phyloP scores from a whole-genome alignment of 2,329 filamentous ascomycete genomes.

The Botrytis medusae region DNA sequence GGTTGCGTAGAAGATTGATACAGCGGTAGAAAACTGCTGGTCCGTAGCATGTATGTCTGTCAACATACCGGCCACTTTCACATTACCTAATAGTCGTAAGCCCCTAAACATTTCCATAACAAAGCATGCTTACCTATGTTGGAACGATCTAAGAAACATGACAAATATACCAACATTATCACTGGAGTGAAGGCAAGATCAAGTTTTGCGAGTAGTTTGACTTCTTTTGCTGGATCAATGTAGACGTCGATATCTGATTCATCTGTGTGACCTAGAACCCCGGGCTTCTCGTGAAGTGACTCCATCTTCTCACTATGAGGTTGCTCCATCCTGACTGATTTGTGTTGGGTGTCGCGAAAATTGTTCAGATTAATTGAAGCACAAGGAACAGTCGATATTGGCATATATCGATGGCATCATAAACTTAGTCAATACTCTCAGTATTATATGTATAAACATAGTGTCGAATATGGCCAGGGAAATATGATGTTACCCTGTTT shows the following conservation, averaged over 20 bases:
- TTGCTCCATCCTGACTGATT: slow-evolving; percentile 15
- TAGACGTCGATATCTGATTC: slow-evolving; percentile 23
- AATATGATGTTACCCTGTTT: background rate
- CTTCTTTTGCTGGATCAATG: slow-evolving; percentile 48
- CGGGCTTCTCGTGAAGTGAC: slow-evolving; percentile 8
- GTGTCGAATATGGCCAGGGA: background rate
- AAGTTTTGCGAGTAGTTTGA: slow-evolving; percentile 48
- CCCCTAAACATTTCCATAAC: background rate
- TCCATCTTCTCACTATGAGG: slow-evolving; percentile 18
- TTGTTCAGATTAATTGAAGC: background rate
- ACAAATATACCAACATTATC: slow-evolving; percentile 56
- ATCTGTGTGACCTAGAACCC: background rate
- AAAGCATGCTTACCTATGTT: slow-evolving; percentile 45
- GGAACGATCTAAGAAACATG: slow-evolving; percentile 54
- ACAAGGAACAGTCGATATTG: background rate
- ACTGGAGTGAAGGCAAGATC: slow-evolving; percentile 51
- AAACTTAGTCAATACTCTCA: background rate
- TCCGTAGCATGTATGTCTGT: slow-evolving; percentile 27
- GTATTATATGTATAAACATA: slow-evolving; percentile 7
- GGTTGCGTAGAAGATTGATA: slow-evolving; percentile 53
- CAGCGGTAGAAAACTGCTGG: slow-evolving; percentile 32
- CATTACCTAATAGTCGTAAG: slow-evolving; percentile 45
- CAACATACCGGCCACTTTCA: slow-evolving; percentile 30
- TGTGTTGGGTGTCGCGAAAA: background rate
- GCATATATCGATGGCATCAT: background rate